A percentile compares a stretch with the other conserved stretches of the same genome.
phyloP scores from a whole-genome alignment of 2,329 filamentous ascomycete species.

The Celoporthe dispersa region DNA sequence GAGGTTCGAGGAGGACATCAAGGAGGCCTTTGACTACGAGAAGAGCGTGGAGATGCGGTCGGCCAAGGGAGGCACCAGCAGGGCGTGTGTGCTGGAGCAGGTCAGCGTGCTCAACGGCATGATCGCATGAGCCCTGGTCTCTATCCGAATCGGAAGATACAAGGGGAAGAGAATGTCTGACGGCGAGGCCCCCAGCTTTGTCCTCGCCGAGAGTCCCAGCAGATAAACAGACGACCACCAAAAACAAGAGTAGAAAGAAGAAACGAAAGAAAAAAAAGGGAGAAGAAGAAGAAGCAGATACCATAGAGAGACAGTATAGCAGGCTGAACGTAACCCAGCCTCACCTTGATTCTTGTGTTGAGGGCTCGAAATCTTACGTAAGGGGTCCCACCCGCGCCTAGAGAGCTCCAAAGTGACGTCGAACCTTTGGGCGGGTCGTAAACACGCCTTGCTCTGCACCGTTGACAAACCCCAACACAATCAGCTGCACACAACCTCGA shows the following conservation, averaged over 20 bases:
- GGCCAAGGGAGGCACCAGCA: constrained; percentile 79
- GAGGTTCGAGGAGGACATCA: constrained; percentile 73
- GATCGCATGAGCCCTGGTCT: constrained; percentile 33
- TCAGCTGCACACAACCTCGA: neutral
- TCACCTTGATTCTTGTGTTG: neutral
- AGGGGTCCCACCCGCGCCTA: neutral
- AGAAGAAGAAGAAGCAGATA: neutral
- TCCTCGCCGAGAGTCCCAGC: too few relatives aligned
- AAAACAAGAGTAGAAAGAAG: too few relatives aligned
- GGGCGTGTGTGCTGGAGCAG: constrained; percentile 67
- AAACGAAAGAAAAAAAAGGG: too few relatives aligned
- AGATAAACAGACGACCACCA: too few relatives aligned
- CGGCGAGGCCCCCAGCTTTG: too few relatives aligned
- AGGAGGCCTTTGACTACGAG: constrained; percentile 78
- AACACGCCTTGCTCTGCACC: constrained; percentile 1
- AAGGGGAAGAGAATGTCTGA: neutral
- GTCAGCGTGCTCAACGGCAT: constrained; percentile 54
- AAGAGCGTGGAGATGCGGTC: constrained; percentile 79
- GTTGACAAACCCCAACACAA: neutral
- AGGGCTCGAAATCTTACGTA: neutral
- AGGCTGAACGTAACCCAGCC: neutral
- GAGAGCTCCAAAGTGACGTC: constrained; percentile 6
- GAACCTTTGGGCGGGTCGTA: constrained; percentile 1
- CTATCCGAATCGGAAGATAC: neutral
- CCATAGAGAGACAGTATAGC: neutral